A percentile compares a stretch with the other conserved stretches of the same genome.
These are phyloP conservation scores for Ophiosphaerella herpotricha DNA, from an alignment of 2,329 filamentous ascomycete species.

Conservation along the genomic window DNA sequence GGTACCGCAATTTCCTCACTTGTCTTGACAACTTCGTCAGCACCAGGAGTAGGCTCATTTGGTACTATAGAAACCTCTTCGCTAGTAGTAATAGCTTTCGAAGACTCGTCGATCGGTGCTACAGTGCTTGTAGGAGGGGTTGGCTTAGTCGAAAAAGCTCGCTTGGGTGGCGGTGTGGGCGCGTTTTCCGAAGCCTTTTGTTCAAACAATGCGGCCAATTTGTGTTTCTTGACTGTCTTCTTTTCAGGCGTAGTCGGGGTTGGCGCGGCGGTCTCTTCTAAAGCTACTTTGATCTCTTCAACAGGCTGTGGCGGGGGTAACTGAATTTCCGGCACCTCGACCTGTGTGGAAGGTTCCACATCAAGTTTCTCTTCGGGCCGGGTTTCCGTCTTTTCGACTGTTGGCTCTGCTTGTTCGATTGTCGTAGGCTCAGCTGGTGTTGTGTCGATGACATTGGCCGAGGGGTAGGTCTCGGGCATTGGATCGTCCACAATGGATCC, in stretches of 20 bases:
- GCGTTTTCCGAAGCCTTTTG: conserved; percentile 10
- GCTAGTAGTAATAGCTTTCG: background rate
- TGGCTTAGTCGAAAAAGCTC: background rate
- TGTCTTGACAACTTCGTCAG: background rate
- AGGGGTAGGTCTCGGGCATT: conserved; percentile 4
- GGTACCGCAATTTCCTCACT: background rate
- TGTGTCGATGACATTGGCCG: background rate
- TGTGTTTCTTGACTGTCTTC: conserved; percentile 32
- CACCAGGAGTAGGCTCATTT: background rate
- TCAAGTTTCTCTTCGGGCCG: background rate
- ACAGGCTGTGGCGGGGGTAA: background rate
- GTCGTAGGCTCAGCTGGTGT: background rate
- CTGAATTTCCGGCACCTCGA: background rate
- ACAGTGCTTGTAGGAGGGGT: background rate
- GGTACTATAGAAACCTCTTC: background rate
- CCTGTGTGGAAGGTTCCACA: conserved; percentile 2
- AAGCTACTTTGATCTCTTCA: background rate
- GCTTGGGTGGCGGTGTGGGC: background rate
- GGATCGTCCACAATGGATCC: conserved; percentile 13
- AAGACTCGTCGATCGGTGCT: background rate
- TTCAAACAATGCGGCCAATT: conserved; percentile 18
- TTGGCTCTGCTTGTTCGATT: background rate
- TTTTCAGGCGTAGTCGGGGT: conserved; percentile 18
- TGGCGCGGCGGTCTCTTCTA: conserved; percentile 6
- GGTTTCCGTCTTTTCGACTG: background rate